These are phyloP conservation scores for Pholiota conissans DNA, from an alignment of 768 basidiomycete genomes.

Conservation along the genomic window DNA sequence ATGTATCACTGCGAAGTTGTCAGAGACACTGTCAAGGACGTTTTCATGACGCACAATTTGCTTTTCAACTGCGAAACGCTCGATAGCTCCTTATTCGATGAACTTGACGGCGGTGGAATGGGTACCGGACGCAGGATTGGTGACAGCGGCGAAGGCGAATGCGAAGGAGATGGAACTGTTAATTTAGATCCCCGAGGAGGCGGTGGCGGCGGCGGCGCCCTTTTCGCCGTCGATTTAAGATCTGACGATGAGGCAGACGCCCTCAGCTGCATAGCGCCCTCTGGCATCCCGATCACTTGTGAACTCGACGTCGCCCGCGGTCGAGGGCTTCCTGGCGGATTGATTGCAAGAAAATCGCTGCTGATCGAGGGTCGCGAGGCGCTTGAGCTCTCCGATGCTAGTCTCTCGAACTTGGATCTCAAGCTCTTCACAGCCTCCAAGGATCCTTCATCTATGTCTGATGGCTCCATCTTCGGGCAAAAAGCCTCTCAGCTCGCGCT, in stretches of 20 bases:
- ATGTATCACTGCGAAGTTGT: conserved; percentile 10
- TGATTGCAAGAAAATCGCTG: conserved; percentile 21
- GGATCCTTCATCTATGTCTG: conserved; percentile 52
- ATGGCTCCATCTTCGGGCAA: conserved; percentile 12
- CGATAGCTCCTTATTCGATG: conserved; percentile 13
- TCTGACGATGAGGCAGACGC: conserved; percentile 57
- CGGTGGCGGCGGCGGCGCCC: conserved; percentile 63
- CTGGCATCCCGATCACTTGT: conserved; percentile 24
- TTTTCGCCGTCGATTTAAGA: conserved; percentile 41
- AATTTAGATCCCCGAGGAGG: conserved; percentile 39
- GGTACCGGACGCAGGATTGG: conserved; percentile 50
- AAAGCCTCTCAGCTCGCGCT: neutral
- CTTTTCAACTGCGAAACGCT: conserved; percentile 20
- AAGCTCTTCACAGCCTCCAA: conserved; percentile 68
- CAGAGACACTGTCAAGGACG: conserved; percentile 2
- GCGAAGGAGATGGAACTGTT: conserved; percentile 35
- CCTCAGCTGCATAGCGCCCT: conserved; percentile 35
- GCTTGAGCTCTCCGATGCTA: conserved; percentile 43
- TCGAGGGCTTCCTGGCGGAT: conserved; percentile 38
- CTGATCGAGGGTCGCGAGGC: conserved; percentile 14
- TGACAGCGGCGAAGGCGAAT: conserved; percentile 40
- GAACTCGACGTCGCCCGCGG: conserved; percentile 37
- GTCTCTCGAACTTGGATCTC: conserved; percentile 68
- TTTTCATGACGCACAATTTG: conserved; percentile 24
- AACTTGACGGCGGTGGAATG: conserved; percentile 24